Evolutionary conservation across 495 filamentous ascomycete species (phyloP), one percentile per base, ranked within the genome.

Genomic region (Penicillium angulare): DNA sequence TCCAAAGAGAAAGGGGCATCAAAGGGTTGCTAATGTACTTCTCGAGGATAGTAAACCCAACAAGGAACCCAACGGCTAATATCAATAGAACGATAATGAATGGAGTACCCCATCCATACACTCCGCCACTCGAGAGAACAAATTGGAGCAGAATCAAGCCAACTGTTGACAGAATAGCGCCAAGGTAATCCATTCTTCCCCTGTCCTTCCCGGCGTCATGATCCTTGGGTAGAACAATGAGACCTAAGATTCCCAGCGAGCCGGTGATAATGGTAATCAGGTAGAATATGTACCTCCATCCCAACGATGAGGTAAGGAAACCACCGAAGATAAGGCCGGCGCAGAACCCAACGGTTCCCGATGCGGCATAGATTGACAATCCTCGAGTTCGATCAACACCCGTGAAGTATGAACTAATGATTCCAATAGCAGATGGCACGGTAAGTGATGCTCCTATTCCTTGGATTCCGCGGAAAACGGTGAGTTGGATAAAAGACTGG

Each of bases 1-100:
- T 68, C 67, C 67, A 71, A 32, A 71, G 33, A 2, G 61, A 57
- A 9, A 71, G 45, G 0, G 67, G 67, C 67, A 71, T 71, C 33
- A 71, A 55, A 2, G 67, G 67, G 21, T 65, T 63, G 9, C 55
- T 54, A 52, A 68, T 63, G 47, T 62, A 68, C 15, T 65, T 66
- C 48, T 71, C 60, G 18, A 60, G 39, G 18, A 72, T 7, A 5
- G 55, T 51, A 44, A 80, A 80, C 5, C 52, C 68, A 17, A 56
- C 59, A 18, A 80, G 66, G 17, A 74, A 59, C 7, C 57, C 49
- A 27, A 78, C 46, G 2, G 75, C 66, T 2, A 74, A 24, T 33
- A 78, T 57, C 16, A 81, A 52, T 0, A 79, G 65, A 6, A 64
- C 66, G 40, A 75, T 71, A 43, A 76, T 66, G 47, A 80, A 79